Percentiles rank a stretch among this genome's conserved stretches.
Evolutionary conservation across 1,139 yeast species (phyloP).

Genomic region (Lodderomyces metapsilosis): DNA sequence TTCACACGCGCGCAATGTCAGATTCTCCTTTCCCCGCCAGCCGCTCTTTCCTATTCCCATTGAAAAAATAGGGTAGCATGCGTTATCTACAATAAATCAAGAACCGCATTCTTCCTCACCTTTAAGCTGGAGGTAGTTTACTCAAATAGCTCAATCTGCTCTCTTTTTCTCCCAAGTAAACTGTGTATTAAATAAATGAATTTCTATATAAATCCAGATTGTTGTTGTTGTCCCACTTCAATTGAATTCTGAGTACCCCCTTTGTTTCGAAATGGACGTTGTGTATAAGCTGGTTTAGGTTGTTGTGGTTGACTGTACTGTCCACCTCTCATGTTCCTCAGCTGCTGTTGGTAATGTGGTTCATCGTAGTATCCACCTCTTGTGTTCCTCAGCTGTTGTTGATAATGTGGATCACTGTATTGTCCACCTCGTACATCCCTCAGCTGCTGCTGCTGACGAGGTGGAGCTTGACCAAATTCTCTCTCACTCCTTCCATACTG

Average conservation of each 20-base stretch:
- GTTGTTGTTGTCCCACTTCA: conserved; percentile 26
- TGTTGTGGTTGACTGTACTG: conserved; percentile 2
- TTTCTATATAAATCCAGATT: conserved; percentile 29
- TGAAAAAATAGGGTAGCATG: too few species aligned
- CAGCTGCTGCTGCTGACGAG: conserved; percentile 1
- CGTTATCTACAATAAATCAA: too few species aligned
- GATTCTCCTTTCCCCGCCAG: too few species aligned
- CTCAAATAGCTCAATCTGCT: too few species aligned
- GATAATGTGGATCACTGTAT: too few species aligned
- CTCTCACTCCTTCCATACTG: conserved; percentile 8
- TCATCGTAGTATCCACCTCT: too few species aligned
- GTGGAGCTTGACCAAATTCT: conserved; percentile 5
- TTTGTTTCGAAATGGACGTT: neutral
- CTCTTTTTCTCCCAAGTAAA: too few species aligned
- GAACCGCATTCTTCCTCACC: too few species aligned
- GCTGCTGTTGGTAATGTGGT: conserved; percentile 8
- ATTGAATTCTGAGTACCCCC: conserved; percentile 11
- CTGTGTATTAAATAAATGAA: too few species aligned
- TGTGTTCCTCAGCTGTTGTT: conserved; percentile 4
- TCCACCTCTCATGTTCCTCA: neutral
- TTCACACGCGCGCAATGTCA: too few species aligned
- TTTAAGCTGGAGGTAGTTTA: too few species aligned
- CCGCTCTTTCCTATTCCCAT: too few species aligned
- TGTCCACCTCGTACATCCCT: neutral
- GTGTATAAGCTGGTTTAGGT: conserved; percentile 1